Evolutionary conservation across 192 early-diverging fungal genomes (phyloP).

Genomic region (Tieghemiomyces parasiticus): DNA sequence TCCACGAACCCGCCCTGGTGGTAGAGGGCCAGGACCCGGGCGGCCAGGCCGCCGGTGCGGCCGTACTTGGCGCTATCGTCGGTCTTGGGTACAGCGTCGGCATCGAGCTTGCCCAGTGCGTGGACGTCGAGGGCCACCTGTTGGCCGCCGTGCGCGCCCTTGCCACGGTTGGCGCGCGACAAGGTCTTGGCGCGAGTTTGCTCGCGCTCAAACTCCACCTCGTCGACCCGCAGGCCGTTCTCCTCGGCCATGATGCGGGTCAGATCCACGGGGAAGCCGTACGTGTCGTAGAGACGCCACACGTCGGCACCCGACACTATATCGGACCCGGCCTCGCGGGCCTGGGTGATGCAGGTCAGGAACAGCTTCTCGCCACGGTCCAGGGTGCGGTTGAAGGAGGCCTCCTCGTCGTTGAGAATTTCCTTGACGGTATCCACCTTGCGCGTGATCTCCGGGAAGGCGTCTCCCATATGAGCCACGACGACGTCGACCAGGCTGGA

Average conservation of each 20-base stretch:
- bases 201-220: slow-evolving; percentile 61
- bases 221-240: slow-evolving; percentile 69
- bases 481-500: slow-evolving; percentile 84
- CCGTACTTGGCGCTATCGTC: slow-evolving; percentile 80
- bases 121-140: slow-evolving; percentile 81
- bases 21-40: slow-evolving; percentile 69
- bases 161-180: slow-evolving; percentile 41
- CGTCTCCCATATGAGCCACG: slow-evolving; percentile 75
- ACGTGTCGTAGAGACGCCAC: slow-evolving; percentile 98
- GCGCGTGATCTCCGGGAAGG: slow-evolving; percentile 77
- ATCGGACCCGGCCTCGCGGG: slow-evolving; percentile 40
- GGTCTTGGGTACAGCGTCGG: slow-evolving; percentile 54
- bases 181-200: slow-evolving; percentile 63
- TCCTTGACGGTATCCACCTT: slow-evolving; percentile 77
- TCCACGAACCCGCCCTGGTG: slow-evolving; percentile 25
- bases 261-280: slow-evolving; percentile 96
- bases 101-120: slow-evolving; percentile 68
- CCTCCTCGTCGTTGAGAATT: slow-evolving; percentile 93
- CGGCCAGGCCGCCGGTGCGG: slow-evolving; percentile 46
- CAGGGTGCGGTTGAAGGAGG: slow-evolving; percentile 85
- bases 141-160: slow-evolving; percentile 26
- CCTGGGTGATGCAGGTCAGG: slow-evolving; percentile 30
- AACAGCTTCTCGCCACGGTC: slow-evolving; percentile 95
- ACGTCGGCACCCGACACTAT: slow-evolving; percentile 75
- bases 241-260: slow-evolving; percentile 99